phyloP scores from a whole-genome alignment of 306 rosid species.

The Rubus parviflorus region DNA sequence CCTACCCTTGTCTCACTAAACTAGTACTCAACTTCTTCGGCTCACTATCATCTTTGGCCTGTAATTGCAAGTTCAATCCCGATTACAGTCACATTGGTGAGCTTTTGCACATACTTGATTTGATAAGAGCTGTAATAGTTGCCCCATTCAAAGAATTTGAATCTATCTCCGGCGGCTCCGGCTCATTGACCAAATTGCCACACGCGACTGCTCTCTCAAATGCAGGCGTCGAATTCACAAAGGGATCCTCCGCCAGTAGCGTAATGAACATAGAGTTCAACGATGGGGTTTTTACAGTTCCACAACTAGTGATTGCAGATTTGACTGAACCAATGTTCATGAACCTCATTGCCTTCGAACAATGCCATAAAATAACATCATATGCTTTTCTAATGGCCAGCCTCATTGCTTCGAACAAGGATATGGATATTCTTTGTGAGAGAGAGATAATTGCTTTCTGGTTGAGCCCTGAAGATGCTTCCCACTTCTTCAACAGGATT shows the following conservation, averaged over 20 bases:
- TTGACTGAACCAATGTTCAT: conserved; percentile 6
- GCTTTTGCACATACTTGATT: neutral
- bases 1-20: neutral
- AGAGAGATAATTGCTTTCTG: neutral
- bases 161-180: neutral
- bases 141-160: neutral
- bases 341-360: conserved; percentile 20
- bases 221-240: neutral
- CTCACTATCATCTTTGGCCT: neutral
- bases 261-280: conserved; percentile 5
- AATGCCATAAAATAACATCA: conserved; percentile 22
- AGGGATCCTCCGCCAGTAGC: neutral
- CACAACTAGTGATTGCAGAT: conserved; percentile 7
- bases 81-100: neutral
- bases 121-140: neutral
- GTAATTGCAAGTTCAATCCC: neutral
- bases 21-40: neutral
- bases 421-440: conserved; percentile 8
- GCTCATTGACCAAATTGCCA: neutral
- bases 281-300: neutral
- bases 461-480: conserved; percentile 15
- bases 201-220: neutral
- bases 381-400: conserved; percentile 16
- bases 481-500: conserved; percentile 8
- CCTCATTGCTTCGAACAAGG: conserved; percentile 9